Base-by-base conservation (phyloP, 1,139 yeast genomes). In the Sporopachydermia cereana region DNA sequence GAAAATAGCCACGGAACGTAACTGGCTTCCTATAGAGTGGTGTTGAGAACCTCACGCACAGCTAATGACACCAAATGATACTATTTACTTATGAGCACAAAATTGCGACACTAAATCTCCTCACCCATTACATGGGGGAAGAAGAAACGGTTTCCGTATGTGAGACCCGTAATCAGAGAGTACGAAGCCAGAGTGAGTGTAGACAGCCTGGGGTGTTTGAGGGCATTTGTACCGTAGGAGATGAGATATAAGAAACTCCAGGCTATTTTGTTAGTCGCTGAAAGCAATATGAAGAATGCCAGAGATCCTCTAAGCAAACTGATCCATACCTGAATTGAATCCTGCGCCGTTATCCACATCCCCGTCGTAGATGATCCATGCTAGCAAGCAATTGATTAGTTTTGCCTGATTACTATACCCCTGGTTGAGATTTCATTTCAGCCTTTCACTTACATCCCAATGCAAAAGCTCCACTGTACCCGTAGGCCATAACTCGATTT, bases 341-440 rank as follows among this genome's bases (percentile, higher is more conserved):
- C 96, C 97, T 1, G 95, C 76, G 4, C 96, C 97, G 62, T 85
- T 82, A 45, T 76, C 72, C 34, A 78, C 66, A 56, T 88, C 96
- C 17, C 88, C 84, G 57, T 89, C 97, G 53, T 69, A 69, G 47
- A 83, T 75, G 69, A 89, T 81, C 69, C 76, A 84, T 14, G 65
- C 54, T 47, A 23, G n/a, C n/a, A 20, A 25, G 41, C 41, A 74
- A 3, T 78, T 71, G 62, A 91, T 84, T 0, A 96, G 96, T 1
- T 95, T 76, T 4, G 96, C 97, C 62, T 85, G 82, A 45, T 76
- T 72, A 34, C 77, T 66, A 56, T 88, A 96, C 17, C 88, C 84
- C 57, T 89, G 97, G 53, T 69, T 69, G 47, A 83, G 74, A 69
- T 88, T 81, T 69, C 76, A 84, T 14, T 64, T 54, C 46, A 23